Conservation (phyloP, 495 filamentous ascomycete species). For the Aspergillus cavernicola region DNA sequence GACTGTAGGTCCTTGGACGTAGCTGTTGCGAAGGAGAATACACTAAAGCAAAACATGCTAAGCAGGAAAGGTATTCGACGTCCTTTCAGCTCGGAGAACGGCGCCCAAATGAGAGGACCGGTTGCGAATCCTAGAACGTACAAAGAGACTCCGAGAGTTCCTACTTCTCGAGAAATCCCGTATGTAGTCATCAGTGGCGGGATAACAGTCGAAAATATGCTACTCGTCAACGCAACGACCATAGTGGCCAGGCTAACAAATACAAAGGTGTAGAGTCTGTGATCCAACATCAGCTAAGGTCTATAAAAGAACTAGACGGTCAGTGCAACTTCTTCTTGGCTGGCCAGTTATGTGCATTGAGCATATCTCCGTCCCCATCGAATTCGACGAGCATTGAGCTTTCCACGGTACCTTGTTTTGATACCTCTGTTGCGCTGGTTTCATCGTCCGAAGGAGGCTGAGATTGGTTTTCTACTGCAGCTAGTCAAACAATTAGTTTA, state of each 20-base stretch:
- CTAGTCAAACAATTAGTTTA: neutral
- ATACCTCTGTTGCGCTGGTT: neutral
- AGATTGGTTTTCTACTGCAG: neutral
- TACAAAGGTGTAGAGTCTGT: conserved; percentile 22
- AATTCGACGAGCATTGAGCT: conserved; percentile 2
- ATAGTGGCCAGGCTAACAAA: conserved; percentile 20
- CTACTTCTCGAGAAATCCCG: conserved; percentile 47
- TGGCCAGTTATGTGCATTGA: conserved; percentile 16
- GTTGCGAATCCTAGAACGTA: conserved; percentile 58
- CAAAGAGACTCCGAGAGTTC: conserved; percentile 53
- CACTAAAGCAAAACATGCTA: conserved; percentile 42
- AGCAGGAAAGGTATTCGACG: conserved; percentile 55
- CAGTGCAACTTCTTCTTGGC: conserved; percentile 7
- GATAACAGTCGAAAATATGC: conserved; percentile 21
- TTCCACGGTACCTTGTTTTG: neutral
- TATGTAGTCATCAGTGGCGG: conserved; percentile 34
- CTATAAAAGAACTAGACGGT: neutral
- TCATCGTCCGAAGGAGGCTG: neutral
- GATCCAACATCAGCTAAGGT: neutral
- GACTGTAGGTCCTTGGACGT: conserved; percentile 64
- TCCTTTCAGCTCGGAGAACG: conserved; percentile 60
- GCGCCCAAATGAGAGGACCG: conserved; percentile 62
- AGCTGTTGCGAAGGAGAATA: conserved; percentile 59
- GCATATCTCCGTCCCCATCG: conserved; percentile 2
- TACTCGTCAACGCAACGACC: conserved; percentile 18